Evolutionary conservation across 495 filamentous ascomycete genomes (phyloP).

Genomic region (Darksidea phi): DNA sequence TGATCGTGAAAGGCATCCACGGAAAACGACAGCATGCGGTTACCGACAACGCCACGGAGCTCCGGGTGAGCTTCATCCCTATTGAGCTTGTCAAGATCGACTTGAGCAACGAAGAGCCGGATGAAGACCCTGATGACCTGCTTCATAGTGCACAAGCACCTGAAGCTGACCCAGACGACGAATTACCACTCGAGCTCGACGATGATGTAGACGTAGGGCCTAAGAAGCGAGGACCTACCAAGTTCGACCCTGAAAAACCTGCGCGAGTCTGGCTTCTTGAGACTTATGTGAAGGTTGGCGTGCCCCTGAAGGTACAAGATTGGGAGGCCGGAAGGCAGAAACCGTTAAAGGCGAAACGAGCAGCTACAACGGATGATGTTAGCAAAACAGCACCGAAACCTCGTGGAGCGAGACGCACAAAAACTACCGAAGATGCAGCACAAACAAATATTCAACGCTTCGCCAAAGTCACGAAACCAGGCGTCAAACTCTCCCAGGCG

Average conservation of each 20-base stretch:
- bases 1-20: constrained; percentile 60
- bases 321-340: constrained; percentile 68
- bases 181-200: constrained; percentile 36
- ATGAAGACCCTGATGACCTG: constrained; percentile 42
- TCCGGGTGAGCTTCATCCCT: constrained; percentile 76
- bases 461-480: constrained; percentile 37
- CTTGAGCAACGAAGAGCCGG: constrained; percentile 50
- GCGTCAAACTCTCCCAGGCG: constrained; percentile 12
- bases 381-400: constrained; percentile 20
- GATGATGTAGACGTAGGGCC: constrained; percentile 37
- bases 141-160: not conserved
- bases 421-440: constrained; percentile 19
- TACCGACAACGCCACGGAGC: constrained; percentile 71
- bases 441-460: constrained; percentile 26
- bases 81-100: constrained; percentile 74
- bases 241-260: constrained; percentile 62
- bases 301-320: constrained; percentile 69
- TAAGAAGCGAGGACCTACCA: constrained; percentile 59
- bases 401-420: constrained; percentile 19
- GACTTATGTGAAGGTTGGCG: constrained; percentile 63
- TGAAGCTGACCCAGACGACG: constrained; percentile 49
- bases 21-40: constrained; percentile 65
- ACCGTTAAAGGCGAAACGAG: constrained; percentile 45
- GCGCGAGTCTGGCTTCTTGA: constrained; percentile 78
- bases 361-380: constrained; percentile 32